Evolutionary conservation across 257 asterid genomes (phyloP).

Genomic region (Linderniella brevidens): DNA sequence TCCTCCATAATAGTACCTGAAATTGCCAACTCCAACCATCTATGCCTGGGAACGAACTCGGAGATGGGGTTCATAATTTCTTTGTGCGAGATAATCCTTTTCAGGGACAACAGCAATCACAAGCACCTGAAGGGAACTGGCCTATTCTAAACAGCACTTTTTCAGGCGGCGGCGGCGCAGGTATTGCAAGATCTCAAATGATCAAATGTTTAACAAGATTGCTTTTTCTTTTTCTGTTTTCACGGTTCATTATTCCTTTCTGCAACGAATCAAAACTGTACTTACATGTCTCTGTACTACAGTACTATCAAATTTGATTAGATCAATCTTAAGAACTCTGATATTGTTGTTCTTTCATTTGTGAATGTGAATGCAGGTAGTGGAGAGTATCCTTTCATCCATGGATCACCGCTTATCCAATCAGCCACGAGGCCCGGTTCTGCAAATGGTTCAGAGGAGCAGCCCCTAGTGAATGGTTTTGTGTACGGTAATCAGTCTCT

Average conservation of each 20-base stretch:
- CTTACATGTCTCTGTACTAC: no score
- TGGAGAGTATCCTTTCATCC: slow-evolving; percentile 13
- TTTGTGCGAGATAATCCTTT: slow-evolving; percentile 62
- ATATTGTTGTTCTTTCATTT: slow-evolving; percentile 12
- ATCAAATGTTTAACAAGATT: not conserved
- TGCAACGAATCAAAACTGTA: no score
- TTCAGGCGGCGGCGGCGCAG: slow-evolving; percentile 31
- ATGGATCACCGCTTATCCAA: no score
- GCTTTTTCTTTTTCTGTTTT: not conserved
- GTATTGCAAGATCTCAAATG: slow-evolving; percentile 10
- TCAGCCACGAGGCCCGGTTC: slow-evolving; percentile 37
- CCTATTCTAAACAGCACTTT: slow-evolving; percentile 26
- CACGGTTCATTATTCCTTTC: no score
- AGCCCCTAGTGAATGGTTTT: slow-evolving; percentile 32
- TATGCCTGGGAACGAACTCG: slow-evolving; percentile 89
- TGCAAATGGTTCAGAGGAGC: slow-evolving; percentile 28
- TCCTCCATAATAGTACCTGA: no score
- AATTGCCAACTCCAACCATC: slow-evolving; percentile 21
- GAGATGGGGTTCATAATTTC: slow-evolving; percentile 85
- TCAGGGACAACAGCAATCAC: slow-evolving; percentile 50
- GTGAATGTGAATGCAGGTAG: slow-evolving; percentile 43
- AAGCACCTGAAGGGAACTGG: slow-evolving; percentile 47
- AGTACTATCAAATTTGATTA: no score
- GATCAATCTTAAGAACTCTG: no score
- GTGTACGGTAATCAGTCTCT: slow-evolving; percentile 34